Conservation (phyloP, 306 rosid species). For the Quercus gilva region DNA sequence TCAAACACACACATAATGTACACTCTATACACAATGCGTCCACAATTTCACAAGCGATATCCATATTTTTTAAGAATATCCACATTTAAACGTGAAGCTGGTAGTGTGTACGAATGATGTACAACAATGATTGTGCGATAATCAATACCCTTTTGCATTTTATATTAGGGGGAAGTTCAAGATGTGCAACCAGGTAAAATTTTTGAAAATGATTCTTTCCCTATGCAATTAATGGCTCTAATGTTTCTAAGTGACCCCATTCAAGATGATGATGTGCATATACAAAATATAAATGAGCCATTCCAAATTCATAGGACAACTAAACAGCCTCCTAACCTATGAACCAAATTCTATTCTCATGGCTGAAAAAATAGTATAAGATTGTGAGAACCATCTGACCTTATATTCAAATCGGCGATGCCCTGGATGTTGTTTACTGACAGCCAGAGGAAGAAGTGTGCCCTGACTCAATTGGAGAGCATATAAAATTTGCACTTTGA, state of each 20-base stretch:
- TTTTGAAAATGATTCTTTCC: background rate
- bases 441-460: constrained; percentile 39
- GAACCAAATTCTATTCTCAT: background rate
- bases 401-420: constrained; percentile 72
- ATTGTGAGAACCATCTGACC: constrained; percentile 50
- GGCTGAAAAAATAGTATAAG: background rate
- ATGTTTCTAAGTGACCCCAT: background rate
- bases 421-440: constrained; percentile 29
- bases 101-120: too few species aligned
- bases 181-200: background rate
- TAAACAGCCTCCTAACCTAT: background rate
- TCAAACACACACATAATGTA: too few species aligned
- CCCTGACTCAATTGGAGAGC: constrained; percentile 57
- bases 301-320: background rate
- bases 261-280: background rate
- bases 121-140: too few species aligned
- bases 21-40: too few species aligned
- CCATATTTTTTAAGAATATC: too few species aligned
- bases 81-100: too few species aligned
- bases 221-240: background rate
- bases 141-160: background rate
- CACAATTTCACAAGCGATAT: too few species aligned
- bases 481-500: too few species aligned
- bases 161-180: background rate
- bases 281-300: background rate